A percentile compares a stretch with the other conserved stretches of the same genome.
Evolutionary conservation across 495 filamentous ascomycete species (phyloP).

Genomic region (Aspergillus haitiensis): DNA sequence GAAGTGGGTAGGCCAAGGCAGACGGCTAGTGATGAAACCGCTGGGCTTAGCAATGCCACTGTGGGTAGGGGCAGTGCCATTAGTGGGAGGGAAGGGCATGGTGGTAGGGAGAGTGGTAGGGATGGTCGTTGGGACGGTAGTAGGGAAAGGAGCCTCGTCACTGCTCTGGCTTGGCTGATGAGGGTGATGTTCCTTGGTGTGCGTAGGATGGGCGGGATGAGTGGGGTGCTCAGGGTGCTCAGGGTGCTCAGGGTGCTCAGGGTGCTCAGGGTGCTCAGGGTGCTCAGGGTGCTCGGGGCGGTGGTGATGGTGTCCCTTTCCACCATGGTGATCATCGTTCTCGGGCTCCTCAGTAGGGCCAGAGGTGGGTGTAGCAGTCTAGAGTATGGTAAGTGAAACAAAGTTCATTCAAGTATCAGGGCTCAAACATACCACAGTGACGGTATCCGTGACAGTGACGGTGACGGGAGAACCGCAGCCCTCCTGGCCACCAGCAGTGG

Average conservation of each 20-base stretch:
- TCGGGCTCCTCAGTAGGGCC: slow-evolving; percentile 18
- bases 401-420: background rate
- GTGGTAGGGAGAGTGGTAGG: slow-evolving; percentile 24
- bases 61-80: slow-evolving; percentile 37
- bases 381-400: slow-evolving; percentile 3
- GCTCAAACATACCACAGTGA: slow-evolving; percentile 44
- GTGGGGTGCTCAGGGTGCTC: slow-evolving; percentile 24
- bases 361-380: slow-evolving; percentile 22
- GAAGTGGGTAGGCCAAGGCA: slow-evolving; percentile 29
- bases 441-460: slow-evolving; percentile 38
- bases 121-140: slow-evolving; percentile 14
- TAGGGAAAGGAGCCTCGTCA: slow-evolving; percentile 7
- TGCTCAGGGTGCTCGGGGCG: slow-evolving; percentile 18
- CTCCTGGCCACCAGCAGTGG: slow-evolving; percentile 12
- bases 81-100: slow-evolving; percentile 36
- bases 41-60: slow-evolving; percentile 34
- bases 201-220: slow-evolving; percentile 6
- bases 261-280: slow-evolving; percentile 16
- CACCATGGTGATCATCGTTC: slow-evolving; percentile 6
- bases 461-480: slow-evolving; percentile 37
- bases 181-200: background rate
- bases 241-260: slow-evolving; percentile 11
- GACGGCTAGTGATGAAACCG: slow-evolving; percentile 29
- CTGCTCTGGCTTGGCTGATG: background rate
- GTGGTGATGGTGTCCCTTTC: slow-evolving; percentile 17